Percentiles rank a stretch among this genome's conserved stretches.
These are phyloP conservation scores for Skeletonema marinoi DNA, from an alignment of 108 stramenopile species.

Conservation along the genomic window DNA sequence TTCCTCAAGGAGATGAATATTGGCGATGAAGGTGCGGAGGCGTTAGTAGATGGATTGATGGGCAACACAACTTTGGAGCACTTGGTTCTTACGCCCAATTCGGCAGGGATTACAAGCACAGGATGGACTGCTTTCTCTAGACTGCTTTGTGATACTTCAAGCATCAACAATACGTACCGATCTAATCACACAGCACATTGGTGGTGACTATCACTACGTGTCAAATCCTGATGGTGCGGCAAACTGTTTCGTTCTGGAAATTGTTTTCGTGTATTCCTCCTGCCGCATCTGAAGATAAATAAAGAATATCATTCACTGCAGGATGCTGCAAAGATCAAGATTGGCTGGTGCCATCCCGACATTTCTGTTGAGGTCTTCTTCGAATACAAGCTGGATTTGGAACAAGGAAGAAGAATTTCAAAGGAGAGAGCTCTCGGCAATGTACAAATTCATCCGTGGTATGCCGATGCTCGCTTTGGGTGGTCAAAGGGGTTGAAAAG, in stretches of 20 bases:
- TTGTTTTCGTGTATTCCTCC: neutral
- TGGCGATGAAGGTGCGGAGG: slow-evolving; percentile 13
- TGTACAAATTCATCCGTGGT: neutral
- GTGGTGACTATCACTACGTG: neutral
- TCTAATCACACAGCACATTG: slow-evolving; percentile 14
- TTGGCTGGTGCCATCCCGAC: neutral
- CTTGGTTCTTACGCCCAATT: neutral
- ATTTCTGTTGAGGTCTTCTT: neutral
- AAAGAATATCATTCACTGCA: neutral
- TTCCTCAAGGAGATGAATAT: neutral
- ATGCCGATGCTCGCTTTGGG: neutral
- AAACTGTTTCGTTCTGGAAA: neutral
- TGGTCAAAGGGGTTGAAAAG: neutral
- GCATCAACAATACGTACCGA: slow-evolving; percentile 15
- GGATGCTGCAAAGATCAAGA: neutral
- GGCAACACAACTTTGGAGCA: slow-evolving; percentile 1
- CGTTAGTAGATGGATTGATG: neutral
- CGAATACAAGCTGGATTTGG: neutral
- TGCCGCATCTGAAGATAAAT: neutral
- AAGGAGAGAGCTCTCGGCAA: neutral
- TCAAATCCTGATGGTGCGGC: neutral
- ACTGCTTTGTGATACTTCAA: no score
- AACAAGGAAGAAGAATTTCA: neutral
- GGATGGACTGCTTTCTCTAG: slow-evolving; percentile 19
- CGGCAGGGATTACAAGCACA: neutral